phyloP scores from a whole-genome alignment of 2,329 filamentous ascomycete genomes.

The Paecilomyces formosus region DNA sequence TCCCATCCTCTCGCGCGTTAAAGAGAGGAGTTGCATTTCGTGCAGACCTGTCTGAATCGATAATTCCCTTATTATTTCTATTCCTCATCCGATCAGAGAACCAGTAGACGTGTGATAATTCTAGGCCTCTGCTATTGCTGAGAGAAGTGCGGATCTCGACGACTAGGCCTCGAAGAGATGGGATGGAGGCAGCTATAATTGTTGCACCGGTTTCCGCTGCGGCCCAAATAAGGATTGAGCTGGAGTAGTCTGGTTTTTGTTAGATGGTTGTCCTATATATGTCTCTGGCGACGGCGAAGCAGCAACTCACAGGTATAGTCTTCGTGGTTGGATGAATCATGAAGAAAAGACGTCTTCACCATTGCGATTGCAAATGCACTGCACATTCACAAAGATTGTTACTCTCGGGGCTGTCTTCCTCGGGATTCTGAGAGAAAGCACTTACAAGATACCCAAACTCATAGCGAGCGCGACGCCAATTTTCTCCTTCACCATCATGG shows the following conservation, averaged over 20 bases:
- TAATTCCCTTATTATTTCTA: not conserved
- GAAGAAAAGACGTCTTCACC: conserved; percentile 14
- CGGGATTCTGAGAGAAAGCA: not conserved
- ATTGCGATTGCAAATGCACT: conserved; percentile 15
- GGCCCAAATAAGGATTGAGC: conserved; percentile 17
- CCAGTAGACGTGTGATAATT: not conserved
- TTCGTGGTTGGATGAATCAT: conserved; percentile 13
- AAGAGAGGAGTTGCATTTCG: not conserved
- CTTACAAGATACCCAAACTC: conserved; percentile 28
- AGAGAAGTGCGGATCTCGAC: conserved; percentile 1
- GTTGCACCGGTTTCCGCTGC: conserved; percentile 20
- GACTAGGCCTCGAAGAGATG: conserved; percentile 21
- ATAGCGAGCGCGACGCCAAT: conserved; percentile 29
- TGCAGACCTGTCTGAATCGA: not conserved
- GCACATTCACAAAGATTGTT: not conserved
- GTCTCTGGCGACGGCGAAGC: not conserved
- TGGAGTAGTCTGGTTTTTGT: conserved; percentile 8
- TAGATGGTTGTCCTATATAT: not conserved
- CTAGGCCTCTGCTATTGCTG: not conserved
- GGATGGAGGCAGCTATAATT: conserved; percentile 21
- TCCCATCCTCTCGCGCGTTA: not conserved
- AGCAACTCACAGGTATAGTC: conserved; percentile 13
- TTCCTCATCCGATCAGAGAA: not conserved
- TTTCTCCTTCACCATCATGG: conserved; percentile 32
- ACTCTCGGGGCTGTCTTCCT: not conserved